Base-by-base conservation (phyloP, 208 protist genomes). In the Lotmaria passim region DNA sequence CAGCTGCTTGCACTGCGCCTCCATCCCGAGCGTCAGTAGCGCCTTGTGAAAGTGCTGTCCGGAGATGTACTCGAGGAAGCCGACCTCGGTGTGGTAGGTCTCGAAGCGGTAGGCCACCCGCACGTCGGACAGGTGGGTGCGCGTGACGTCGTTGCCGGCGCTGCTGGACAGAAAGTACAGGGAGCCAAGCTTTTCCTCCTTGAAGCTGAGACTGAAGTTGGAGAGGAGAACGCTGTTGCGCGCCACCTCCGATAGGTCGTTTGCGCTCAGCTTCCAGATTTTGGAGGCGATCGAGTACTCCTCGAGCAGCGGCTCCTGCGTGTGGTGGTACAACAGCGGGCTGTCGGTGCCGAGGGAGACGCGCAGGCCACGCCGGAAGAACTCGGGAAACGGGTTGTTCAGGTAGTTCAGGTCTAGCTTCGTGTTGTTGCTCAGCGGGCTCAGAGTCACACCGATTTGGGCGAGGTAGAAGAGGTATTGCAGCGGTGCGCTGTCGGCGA, bases 381-480 rank as follows among this genome's bases (percentile, higher is more conserved):
- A 97, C 44, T 66, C 44, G 17, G 93, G 91, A 73, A 99, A 99
- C 14, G 98, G 98, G 75, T 98, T 98, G 62, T 95, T 82, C 23
- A 98, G 73, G 76, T 99, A 99, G 26, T 91, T 81, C 26, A 75
- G 15, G n/a, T 99, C 78, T 47, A 99, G 99, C 38, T 99, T 94
- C n/a, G 93, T 91, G 89, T 99, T 99, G 83, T 99, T 99, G 85
- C 93, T 98, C 21, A 99, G 82, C 43, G 99, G 99, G 62, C 96
- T 98, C 70, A 99, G 76, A 7, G 98, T 96, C 19, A 99, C 85
- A 17, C 98, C 98, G 47, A 99, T 93, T 73, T 99, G 98, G n/a
- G 85, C 85, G 12, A 99, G 84, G 81, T 99, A 99, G 75, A 98
- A 99, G 33, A 99, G 90, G 82, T 99, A 99, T 87, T 99, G 93